phyloP scores from a whole-genome alignment of 108 stramenopile species.

The Pseudonitzschia pungens region DNA sequence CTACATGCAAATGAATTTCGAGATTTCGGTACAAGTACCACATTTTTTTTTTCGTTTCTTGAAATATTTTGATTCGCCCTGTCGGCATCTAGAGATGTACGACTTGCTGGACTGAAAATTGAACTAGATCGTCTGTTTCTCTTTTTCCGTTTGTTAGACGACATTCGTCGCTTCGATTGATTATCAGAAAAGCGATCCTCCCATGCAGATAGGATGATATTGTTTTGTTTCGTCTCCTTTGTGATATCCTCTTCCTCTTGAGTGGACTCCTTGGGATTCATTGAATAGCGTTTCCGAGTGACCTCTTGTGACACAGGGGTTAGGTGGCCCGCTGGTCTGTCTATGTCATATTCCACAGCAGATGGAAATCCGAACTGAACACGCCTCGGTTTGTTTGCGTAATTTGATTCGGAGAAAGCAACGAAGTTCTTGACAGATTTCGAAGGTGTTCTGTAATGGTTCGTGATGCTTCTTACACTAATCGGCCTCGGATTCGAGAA shows the following conservation, averaged over 20 bases:
- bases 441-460: slow-evolving; percentile 25
- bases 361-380: slow-evolving; percentile 38
- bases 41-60: not conserved
- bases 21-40: not conserved
- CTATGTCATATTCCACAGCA: slow-evolving; percentile 40
- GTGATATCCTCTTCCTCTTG: slow-evolving; percentile 29
- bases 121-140: slow-evolving; percentile 33
- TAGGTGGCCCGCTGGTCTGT: slow-evolving; percentile 22
- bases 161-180: not conserved
- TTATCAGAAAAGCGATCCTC: slow-evolving; percentile 25
- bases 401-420: slow-evolving; percentile 4
- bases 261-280: slow-evolving; percentile 23
- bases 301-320: slow-evolving; percentile 30
- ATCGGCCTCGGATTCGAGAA: slow-evolving; percentile 6
- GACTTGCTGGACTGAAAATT: slow-evolving; percentile 22
- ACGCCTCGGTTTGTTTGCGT: not conserved
- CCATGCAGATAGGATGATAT: slow-evolving; percentile 29
- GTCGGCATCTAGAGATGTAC: not conserved
- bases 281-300: slow-evolving; percentile 24
- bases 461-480: not conserved
- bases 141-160: slow-evolving; percentile 9
- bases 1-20: not conserved
- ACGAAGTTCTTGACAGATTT: slow-evolving; percentile 2
- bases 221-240: slow-evolving; percentile 34
- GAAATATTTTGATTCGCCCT: not conserved